A percentile compares a stretch with the other conserved stretches of the same genome.
phyloP scores from a whole-genome alignment of 257 asterid genomes.

The Scutellaria galericulata region DNA sequence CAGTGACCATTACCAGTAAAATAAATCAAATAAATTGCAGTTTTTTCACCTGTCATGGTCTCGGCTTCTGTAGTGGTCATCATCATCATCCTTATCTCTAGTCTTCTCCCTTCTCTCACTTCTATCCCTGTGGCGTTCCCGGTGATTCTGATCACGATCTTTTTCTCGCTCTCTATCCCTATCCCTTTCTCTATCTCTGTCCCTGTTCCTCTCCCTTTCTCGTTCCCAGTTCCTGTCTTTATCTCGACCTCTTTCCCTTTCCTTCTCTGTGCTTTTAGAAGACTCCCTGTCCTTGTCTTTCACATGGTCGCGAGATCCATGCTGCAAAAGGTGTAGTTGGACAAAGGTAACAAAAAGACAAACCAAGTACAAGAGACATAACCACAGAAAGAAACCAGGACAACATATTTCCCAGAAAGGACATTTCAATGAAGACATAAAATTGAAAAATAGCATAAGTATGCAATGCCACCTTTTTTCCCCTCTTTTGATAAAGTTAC shows the following conservation, averaged over 20 bases:
- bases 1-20: background rate
- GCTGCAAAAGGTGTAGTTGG: conserved; percentile 41
- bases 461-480: too few species aligned
- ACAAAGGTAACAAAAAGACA: conserved; percentile 20
- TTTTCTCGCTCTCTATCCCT: conserved; percentile 57
- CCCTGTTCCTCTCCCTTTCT: conserved; percentile 40
- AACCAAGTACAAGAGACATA: background rate
- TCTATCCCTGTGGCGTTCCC: conserved; percentile 73
- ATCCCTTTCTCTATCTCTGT: conserved; percentile 46
- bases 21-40: background rate
- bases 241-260: conserved; percentile 52
- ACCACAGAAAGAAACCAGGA: background rate
- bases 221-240: conserved; percentile 40
- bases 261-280: conserved; percentile 57
- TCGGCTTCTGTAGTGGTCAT: conserved; percentile 62
- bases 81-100: conserved; percentile 73
- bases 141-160: conserved; percentile 69
- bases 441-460: background rate
- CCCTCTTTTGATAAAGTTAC: background rate
- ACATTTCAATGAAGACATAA: conserved; percentile 1
- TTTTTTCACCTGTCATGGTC: conserved; percentile 70
- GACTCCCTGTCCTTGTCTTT: conserved; percentile 55
- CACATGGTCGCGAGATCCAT: conserved; percentile 54
- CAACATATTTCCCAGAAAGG: background rate
- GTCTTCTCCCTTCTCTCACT: conserved; percentile 80